A percentile compares a stretch with the other conserved stretches of the same genome.
phyloP scores from a whole-genome alignment of 2,329 filamentous ascomycete species.

The Tothia fuscella region DNA sequence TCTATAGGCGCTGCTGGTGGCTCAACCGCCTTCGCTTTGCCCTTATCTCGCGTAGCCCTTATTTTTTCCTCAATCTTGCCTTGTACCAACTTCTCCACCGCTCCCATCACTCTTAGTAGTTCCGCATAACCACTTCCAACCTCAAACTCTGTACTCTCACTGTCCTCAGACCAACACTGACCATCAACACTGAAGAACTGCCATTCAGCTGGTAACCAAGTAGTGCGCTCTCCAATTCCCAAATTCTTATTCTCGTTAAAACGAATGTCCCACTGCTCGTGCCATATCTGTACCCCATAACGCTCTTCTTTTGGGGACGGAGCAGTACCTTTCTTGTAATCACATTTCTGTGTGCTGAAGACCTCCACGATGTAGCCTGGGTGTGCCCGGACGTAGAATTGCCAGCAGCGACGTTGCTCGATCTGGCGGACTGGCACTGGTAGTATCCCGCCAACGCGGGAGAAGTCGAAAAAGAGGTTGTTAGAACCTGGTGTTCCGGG shows the following conservation, averaged over 20 bases:
- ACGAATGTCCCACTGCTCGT: conserved; percentile 3
- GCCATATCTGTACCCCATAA: conserved; percentile 4
- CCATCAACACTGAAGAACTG: conserved; percentile 6
- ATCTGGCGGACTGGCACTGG: background rate
- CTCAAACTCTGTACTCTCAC: conserved; percentile 1
- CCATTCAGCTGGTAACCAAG: conserved; percentile 6
- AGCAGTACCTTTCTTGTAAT: background rate
- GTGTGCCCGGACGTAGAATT: background rate
- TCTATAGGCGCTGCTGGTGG: too few relatives aligned
- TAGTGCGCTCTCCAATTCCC: background rate
- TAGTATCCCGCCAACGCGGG: background rate
- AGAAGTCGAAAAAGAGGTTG: conserved; percentile 1
- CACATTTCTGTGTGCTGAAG: background rate
- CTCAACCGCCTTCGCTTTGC: too few relatives aligned
- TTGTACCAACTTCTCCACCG: conserved; percentile 2
- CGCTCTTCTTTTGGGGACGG: background rate
- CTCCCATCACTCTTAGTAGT: background rate
- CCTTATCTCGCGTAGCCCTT: background rate
- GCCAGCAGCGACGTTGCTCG: conserved; percentile 1
- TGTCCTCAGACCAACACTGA: background rate
- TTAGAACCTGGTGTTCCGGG: too few relatives aligned
- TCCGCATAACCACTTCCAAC: conserved; percentile 1
- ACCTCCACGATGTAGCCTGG: conserved; percentile 8
- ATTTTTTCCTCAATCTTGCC: background rate
- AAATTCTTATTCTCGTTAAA: background rate